phyloP scores from a whole-genome alignment of 306 rosid species.

The Arachis stenosperma region DNA sequence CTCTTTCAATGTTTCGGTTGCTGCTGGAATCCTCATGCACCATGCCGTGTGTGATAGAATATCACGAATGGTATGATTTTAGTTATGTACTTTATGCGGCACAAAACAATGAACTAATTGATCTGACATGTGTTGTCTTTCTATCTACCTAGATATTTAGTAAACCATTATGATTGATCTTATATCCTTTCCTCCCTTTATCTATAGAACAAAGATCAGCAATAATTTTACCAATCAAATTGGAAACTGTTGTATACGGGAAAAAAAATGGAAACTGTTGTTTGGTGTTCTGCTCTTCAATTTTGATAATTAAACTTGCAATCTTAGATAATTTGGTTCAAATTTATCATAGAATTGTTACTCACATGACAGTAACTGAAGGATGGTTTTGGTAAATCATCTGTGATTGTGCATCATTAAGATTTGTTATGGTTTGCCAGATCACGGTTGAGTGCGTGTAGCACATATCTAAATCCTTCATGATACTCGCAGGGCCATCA shows the following conservation, averaged over 20 bases:
- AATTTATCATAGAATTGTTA: neutral
- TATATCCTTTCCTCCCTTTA: no score
- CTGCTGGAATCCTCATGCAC: conserved; percentile 96
- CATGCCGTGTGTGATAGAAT: conserved; percentile 87
- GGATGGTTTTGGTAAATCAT: neutral
- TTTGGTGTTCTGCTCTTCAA: no score
- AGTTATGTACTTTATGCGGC: conserved; percentile 1
- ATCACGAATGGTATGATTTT: conserved; percentile 65
- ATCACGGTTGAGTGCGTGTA: neutral
- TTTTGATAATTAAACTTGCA: neutral
- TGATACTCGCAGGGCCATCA: conserved; percentile 65
- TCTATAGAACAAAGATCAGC: no score
- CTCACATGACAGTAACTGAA: conserved; percentile 19
- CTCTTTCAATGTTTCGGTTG: conserved; percentile 95
- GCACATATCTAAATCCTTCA: conserved; percentile 2
- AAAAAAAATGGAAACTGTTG: no score
- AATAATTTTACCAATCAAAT: no score
- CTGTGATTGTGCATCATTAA: neutral
- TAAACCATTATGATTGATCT: no score
- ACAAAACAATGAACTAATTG: neutral
- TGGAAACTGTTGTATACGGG: no score
- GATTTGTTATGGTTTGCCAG: neutral
- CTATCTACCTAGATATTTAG: neutral
- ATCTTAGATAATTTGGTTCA: neutral
- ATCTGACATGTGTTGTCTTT: neutral